These are phyloP conservation scores for Penicillium riverlandense DNA, from an alignment of 495 filamentous ascomycete genomes.

Conservation along the genomic window DNA sequence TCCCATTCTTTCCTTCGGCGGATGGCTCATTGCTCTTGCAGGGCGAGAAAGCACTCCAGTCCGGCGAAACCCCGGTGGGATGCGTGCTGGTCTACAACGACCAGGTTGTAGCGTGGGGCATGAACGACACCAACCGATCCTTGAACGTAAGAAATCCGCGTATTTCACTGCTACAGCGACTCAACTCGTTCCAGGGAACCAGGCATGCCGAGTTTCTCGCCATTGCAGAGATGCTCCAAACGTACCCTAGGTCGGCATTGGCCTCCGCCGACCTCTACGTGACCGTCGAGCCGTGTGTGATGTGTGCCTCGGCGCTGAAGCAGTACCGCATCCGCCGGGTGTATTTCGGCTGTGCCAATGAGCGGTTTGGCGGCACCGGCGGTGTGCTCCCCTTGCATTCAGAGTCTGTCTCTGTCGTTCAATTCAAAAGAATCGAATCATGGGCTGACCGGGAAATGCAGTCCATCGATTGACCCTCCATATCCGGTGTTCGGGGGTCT, in stretches of 20 bases:
- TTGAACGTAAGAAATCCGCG: slow-evolving; percentile 47
- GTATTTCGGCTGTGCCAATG: slow-evolving; percentile 91
- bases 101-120: slow-evolving; percentile 72
- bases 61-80: slow-evolving; percentile 89
- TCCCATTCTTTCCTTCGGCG: not conserved
- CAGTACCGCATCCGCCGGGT: slow-evolving; percentile 77
- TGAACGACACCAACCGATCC: slow-evolving; percentile 93
- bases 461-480: slow-evolving; percentile 55
- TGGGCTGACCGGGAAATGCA: slow-evolving; percentile 17
- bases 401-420: slow-evolving; percentile 41
- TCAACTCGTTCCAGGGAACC: slow-evolving; percentile 55
- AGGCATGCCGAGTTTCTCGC: slow-evolving; percentile 92
- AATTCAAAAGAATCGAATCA: not conserved
- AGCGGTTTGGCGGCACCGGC: slow-evolving; percentile 91
- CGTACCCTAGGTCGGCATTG: slow-evolving; percentile 53
- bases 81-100: slow-evolving; percentile 80
- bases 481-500: slow-evolving; percentile 77
- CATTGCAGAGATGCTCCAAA: slow-evolving; percentile 53
- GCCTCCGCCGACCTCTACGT: slow-evolving; percentile 78
- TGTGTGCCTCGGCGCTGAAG: slow-evolving; percentile 90
- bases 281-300: slow-evolving; percentile 95
- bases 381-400: slow-evolving; percentile 82
- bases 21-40: slow-evolving; percentile 22
- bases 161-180: not conserved
- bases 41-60: slow-evolving; percentile 73